These are phyloP conservation scores for Hibiscus mutabilis DNA, from an alignment of 345 rosid genomes.

Conservation along the genomic window DNA sequence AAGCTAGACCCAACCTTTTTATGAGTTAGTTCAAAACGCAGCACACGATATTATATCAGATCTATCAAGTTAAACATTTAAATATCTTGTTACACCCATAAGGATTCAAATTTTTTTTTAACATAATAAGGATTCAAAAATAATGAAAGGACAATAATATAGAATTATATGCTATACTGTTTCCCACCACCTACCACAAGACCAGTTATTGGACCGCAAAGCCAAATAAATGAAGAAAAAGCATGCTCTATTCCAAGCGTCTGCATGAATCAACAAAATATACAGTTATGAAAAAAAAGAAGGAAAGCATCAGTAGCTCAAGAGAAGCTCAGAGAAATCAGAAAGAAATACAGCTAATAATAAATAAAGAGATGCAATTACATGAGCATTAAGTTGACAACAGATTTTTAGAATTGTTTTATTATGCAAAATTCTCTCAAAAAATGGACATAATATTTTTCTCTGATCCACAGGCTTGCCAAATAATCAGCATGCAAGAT, in stretches of 20 bases:
- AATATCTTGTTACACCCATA: neutral
- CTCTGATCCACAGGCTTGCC: no score
- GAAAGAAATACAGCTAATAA: neutral
- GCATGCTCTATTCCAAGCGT: slow-evolving; percentile 91
- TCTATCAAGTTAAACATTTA: neutral
- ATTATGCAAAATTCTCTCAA: no score
- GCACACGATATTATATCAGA: neutral
- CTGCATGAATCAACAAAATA: slow-evolving; percentile 51
- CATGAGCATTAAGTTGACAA: neutral
- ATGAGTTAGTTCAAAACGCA: neutral
- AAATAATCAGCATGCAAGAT: neutral
- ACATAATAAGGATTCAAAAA: neutral
- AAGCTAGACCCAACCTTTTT: neutral
- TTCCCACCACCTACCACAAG: slow-evolving; percentile 73
- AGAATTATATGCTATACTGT: neutral
- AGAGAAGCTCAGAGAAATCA: neutral
- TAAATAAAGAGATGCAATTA: neutral
- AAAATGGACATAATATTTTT: no score
- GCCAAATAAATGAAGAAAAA: slow-evolving; percentile 97
- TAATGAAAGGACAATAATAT: neutral
- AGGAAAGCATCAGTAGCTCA: neutral
- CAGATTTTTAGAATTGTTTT: no score
- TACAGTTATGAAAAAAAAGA: slow-evolving; percentile 10
- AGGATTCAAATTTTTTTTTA: neutral
- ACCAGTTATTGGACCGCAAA: slow-evolving; percentile 95